Base-by-base conservation (phyloP, 345 rosid species). In the Litchi chinensis region DNA sequence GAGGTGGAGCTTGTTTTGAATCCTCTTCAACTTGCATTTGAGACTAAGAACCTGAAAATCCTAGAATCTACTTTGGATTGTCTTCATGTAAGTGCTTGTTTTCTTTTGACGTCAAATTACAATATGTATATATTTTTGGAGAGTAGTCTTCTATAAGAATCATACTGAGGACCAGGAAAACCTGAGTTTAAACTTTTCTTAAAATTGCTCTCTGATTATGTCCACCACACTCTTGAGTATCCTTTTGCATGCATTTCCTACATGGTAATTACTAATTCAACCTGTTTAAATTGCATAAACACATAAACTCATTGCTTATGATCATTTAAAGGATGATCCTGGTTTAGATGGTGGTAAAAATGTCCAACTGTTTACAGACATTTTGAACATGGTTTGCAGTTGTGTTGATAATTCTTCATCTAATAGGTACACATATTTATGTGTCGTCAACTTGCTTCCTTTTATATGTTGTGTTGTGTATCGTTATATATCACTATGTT, bases 291-390 rank as follows among this genome's bases (percentile, higher is more conserved):
- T 82, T 78, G 37, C 72, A 68, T 65, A 66, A 80, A 56, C 68
- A 22, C 95, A 96, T 98, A 96, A 93, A 93, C 94, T 94, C 73
- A 94, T 96, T 82, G 97, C 99, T 39, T 96, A 96, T 67, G 93
- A 96, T 83, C 99, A 96, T 82, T 80, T 94, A 74, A 97, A 95
- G 89, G 99, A 97, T 75, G 98, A 94, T 91, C 99, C 97, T 65
- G 98, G 99, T 66, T 84, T 94, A 78, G 97, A 91, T 78, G 93
- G 94, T 50, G 99, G 99, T 54, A 93, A 90, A 86, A 91, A 93
- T 79, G 88, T 82, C 65, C 89, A 92, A 56, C 83, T 93, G 76
- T 96, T 96, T 81, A 91, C 99, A 3, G 98, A 96, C 72, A 90
- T 91, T 84, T 86, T 94, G 83, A 93, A 87, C 84, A 89, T 96